Evolutionary conservation across 257 asterid genomes (phyloP).

Genomic region (Nicotiana noctiflora): DNA sequence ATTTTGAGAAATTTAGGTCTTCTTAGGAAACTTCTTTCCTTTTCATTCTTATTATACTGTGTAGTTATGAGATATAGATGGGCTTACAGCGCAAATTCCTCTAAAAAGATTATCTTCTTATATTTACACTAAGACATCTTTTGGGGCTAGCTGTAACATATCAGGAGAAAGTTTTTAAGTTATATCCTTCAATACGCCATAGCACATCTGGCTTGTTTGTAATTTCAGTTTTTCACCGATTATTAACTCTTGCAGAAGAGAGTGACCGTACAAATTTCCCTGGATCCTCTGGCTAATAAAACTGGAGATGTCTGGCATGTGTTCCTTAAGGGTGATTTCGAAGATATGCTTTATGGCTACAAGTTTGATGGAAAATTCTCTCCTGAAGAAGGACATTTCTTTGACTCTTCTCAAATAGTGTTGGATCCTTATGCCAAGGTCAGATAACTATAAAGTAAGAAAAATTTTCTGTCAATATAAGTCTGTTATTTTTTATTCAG

Average conservation of each 20-base stretch:
- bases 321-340: conserved; percentile 75
- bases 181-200: background rate
- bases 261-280: conserved; percentile 63
- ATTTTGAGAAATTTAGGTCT: background rate
- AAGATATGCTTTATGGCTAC: conserved; percentile 74
- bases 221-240: background rate
- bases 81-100: background rate
- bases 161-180: background rate
- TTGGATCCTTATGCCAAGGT: conserved; percentile 97
- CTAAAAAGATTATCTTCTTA: background rate
- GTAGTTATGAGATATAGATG: background rate
- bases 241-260: conserved; percentile 49
- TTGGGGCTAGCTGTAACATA: background rate
- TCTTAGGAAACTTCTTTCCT: background rate
- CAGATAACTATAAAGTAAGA: conserved; percentile 12
- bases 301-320: conserved; percentile 99
- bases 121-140: background rate
- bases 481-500: background rate
- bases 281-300: conserved; percentile 62
- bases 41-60: background rate
- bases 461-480: background rate
- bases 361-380: conserved; percentile 66
- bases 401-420: conserved; percentile 61
- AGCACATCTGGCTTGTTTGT: background rate
- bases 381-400: conserved; percentile 76